phyloP scores from a whole-genome alignment of 1,284 basidiomycete species.

The Sphaerobolus stellatus region DNA sequence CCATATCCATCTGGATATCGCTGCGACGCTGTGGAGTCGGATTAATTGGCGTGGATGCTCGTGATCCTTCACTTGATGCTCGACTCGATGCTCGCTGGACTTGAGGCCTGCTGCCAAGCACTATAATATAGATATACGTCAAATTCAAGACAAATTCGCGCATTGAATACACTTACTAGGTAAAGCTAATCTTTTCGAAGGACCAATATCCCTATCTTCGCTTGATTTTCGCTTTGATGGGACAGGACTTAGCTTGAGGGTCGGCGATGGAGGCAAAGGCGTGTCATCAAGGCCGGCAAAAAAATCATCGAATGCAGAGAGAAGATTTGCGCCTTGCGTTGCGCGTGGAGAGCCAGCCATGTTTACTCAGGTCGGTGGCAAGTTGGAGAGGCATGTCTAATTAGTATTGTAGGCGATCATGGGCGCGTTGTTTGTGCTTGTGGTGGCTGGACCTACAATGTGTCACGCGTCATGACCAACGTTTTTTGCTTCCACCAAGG shows the following conservation, averaged over 20 bases:
- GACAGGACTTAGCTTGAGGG: too few species aligned
- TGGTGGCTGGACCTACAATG: too few species aligned
- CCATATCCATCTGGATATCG: slow-evolving; percentile 7
- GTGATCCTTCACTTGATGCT: too few species aligned
- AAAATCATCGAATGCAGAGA: not conserved
- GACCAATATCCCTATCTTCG: not conserved
- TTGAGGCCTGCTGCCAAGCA: not conserved
- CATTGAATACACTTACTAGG: too few species aligned
- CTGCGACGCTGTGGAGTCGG: not conserved
- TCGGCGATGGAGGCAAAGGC: too few species aligned
- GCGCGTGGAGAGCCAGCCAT: too few species aligned
- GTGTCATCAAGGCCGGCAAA: not conserved
- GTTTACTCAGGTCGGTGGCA: too few species aligned
- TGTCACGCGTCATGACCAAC: too few species aligned
- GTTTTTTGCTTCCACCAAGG: too few species aligned
- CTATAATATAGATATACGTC: not conserved
- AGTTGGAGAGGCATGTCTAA: not conserved
- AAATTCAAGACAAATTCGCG: too few species aligned
- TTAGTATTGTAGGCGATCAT: not conserved
- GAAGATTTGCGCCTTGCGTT: not conserved
- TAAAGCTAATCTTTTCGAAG: not conserved
- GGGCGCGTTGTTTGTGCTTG: not conserved
- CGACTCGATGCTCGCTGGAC: not conserved
- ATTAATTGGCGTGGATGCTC: not conserved
- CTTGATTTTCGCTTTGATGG: not conserved